Percentiles rank a stretch among this genome's conserved stretches.
These are phyloP conservation scores for Colletotrichum sojae DNA, from an alignment of 2,329 filamentous ascomycete species.

Conservation along the genomic window DNA sequence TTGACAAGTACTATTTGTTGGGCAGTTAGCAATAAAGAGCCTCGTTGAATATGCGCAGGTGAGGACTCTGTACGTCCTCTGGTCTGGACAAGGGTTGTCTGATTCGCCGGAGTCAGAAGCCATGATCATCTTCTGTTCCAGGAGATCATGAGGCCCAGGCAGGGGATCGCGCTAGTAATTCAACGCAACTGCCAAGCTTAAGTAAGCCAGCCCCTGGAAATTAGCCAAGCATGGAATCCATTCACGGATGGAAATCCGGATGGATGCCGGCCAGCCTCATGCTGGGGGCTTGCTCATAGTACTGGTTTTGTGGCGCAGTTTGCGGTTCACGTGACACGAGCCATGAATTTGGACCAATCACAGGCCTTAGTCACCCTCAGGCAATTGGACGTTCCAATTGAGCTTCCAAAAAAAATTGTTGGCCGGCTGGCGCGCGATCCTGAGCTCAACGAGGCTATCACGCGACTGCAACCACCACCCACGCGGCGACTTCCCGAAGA, in stretches of 20 bases:
- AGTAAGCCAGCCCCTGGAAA: conserved; percentile 22
- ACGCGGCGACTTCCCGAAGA: conserved; percentile 14
- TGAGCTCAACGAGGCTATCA: conserved; percentile 31
- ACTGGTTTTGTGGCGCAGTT: conserved; percentile 6
- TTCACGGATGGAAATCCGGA: not conserved
- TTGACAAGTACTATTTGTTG: not conserved
- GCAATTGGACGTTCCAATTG: conserved; percentile 33
- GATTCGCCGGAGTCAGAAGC: not conserved
- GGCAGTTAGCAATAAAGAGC: not conserved
- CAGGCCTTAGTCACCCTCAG: conserved; percentile 19
- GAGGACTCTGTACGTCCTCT: conserved; percentile 2
- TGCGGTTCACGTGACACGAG: conserved; percentile 18
- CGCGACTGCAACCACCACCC: conserved; percentile 27
- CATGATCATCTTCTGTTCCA: conserved; percentile 10
- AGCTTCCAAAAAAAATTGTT: conserved; percentile 44
- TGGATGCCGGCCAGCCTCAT: not conserved
- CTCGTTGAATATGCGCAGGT: not conserved
- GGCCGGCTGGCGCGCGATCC: conserved; percentile 38
- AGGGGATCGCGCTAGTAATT: not conserved
- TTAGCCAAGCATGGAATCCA: not conserved
- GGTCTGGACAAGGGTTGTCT: conserved; percentile 10
- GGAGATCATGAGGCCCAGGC: not conserved
- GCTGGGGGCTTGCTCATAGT: not conserved
- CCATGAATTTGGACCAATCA: conserved; percentile 26
- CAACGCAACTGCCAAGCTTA: conserved; percentile 5